Evolutionary conservation across 2,329 filamentous ascomycete genomes (phyloP).

Genomic region (Arthroderma sp.): DNA sequence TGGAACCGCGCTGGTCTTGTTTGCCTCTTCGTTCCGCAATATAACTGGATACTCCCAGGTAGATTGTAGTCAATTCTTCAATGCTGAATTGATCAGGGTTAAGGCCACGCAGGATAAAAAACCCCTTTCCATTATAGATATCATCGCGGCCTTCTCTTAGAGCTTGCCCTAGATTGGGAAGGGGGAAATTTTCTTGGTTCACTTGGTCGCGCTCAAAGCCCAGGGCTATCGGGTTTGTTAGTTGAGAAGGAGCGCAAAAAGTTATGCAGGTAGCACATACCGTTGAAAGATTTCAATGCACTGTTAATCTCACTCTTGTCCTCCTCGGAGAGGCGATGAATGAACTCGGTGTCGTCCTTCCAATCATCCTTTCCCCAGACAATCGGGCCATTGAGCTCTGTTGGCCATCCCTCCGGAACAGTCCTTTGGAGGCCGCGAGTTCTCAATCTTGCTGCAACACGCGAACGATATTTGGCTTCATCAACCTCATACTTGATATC

Average conservation of each 20-base stretch:
- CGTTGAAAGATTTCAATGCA: background rate
- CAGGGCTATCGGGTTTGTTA: conserved; percentile 7
- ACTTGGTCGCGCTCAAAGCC: conserved; percentile 26
- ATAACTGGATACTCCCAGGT: conserved; percentile 31
- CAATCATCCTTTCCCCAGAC: background rate
- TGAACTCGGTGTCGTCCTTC: background rate
- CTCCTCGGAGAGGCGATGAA: background rate
- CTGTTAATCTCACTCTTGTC: background rate
- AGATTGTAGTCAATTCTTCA: conserved; percentile 30
- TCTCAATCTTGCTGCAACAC: background rate
- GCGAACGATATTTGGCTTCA: background rate
- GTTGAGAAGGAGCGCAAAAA: background rate
- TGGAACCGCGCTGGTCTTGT: conserved; percentile 21
- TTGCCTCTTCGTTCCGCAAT: conserved; percentile 27
- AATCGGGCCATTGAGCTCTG: background rate
- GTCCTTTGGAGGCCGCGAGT: background rate
- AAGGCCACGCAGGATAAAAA: conserved; percentile 33
- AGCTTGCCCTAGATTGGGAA: conserved; percentile 23
- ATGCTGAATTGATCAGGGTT: conserved; percentile 23
- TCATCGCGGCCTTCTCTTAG: conserved; percentile 24
- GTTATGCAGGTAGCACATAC: background rate
- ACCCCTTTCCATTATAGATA: conserved; percentile 31
- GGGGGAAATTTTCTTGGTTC: conserved; percentile 32
- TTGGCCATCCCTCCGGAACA: background rate
- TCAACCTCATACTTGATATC: background rate